Conservation (phyloP, 2,329 filamentous ascomycete species). For the Sordariomycetes sp. region DNA sequence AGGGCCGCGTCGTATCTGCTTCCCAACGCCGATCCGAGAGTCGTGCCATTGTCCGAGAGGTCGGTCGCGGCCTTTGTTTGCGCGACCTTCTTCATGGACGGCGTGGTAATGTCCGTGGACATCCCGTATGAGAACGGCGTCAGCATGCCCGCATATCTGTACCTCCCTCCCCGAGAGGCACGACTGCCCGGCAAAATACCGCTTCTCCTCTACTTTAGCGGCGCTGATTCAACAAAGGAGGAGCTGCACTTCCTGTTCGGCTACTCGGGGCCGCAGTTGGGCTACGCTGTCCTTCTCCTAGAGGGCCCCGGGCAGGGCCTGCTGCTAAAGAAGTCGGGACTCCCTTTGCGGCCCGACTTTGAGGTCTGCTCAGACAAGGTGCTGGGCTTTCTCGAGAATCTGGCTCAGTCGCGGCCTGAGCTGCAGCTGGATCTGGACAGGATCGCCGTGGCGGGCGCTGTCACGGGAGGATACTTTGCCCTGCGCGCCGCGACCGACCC, state of each 20-base stretch:
- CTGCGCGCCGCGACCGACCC: conserved; percentile 27
- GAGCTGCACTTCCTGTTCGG: conserved; percentile 25
- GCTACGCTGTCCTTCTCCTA: conserved; percentile 32
- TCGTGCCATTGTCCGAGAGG: conserved; percentile 15
- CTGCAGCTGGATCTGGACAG: conserved; percentile 21
- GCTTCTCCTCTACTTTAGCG: conserved; percentile 21
- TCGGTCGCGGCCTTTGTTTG: conserved; percentile 14
- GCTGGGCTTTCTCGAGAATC: conserved; percentile 16
- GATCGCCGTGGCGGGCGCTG: conserved; percentile 24
- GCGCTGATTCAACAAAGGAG: conserved; percentile 25
- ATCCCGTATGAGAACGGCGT: conserved; percentile 24
- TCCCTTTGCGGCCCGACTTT: conserved; percentile 24
- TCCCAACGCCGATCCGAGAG: conserved; percentile 13
- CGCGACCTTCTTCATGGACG: conserved; percentile 12
- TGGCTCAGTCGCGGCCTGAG: conserved; percentile 10
- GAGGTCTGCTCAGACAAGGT: conserved; percentile 21
- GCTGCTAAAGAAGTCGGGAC: conserved; percentile 15
- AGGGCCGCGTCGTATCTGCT: conserved; percentile 6
- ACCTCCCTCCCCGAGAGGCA: conserved; percentile 16
- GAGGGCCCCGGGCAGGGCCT: conserved; percentile 35
- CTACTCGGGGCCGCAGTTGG: conserved; percentile 14
- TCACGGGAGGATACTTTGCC: conserved; percentile 34
- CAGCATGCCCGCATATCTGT: conserved; percentile 24
- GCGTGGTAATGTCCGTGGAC: conserved; percentile 15
- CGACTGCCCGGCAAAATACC: conserved; percentile 17